phyloP scores from a whole-genome alignment of 805 yeast genomes.

The Saccharomyces mikatae region DNA sequence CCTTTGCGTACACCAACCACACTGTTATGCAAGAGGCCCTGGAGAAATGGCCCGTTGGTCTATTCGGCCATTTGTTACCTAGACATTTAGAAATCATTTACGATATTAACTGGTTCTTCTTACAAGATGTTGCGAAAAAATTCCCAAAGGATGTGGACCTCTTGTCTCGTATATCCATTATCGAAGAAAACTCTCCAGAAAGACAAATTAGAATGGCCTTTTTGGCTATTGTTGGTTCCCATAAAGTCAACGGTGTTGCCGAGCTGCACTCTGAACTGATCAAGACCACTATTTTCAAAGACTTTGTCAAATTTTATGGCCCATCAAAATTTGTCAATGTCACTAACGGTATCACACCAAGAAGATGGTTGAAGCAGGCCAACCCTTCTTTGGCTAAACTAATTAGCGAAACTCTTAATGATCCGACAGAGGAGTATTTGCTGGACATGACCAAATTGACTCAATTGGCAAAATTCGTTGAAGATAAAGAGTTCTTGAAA shows the following conservation, averaged over 20 bases:
- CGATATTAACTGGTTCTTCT: conserved; percentile 72
- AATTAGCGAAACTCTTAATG: conserved; percentile 54
- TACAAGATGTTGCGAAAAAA: conserved; percentile 61
- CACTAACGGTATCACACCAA: conserved; percentile 91
- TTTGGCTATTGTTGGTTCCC: conserved; percentile 86
- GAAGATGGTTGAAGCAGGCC: conserved; percentile 94
- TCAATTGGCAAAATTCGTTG: conserved; percentile 54
- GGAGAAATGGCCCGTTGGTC: conserved; percentile 89
- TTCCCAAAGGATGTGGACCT: conserved; percentile 68
- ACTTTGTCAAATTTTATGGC: conserved; percentile 80
- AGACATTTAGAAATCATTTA: conserved; percentile 87
- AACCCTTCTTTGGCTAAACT: conserved; percentile 73
- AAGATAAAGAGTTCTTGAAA: conserved; percentile 59
- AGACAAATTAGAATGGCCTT: conserved; percentile 89
- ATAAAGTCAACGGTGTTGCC: conserved; percentile 92
- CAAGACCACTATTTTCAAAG: conserved; percentile 81
- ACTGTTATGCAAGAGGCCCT: conserved; percentile 92
- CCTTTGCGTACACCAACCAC: conserved; percentile 90
- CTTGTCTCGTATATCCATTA: conserved; percentile 64
- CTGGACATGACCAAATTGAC: conserved; percentile 61
- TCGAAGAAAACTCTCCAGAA: conserved; percentile 65
- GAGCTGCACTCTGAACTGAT: conserved; percentile 89
- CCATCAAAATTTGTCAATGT: conserved; percentile 79
- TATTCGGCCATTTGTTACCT: conserved; percentile 72
- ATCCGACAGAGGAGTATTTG: conserved; percentile 59